Evolutionary conservation across 805 yeast genomes (phyloP).

Genomic region (Saturnispora besseyi): DNA sequence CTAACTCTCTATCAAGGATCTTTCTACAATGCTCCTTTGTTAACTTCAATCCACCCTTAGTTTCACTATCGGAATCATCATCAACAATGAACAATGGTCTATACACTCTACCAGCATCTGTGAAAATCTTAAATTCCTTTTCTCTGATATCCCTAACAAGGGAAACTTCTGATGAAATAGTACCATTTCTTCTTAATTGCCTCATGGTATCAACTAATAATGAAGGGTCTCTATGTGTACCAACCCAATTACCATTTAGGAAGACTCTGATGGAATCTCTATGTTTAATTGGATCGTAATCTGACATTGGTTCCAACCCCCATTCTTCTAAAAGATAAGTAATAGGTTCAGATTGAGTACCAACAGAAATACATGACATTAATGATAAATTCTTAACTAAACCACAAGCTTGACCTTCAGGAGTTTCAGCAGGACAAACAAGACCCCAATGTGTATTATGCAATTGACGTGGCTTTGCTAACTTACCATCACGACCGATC

Average conservation of each 20-base stretch:
- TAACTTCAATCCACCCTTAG: conserved; percentile 70
- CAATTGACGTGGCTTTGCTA: conserved; percentile 97
- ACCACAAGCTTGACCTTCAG: conserved; percentile 99
- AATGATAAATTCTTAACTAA: conserved; percentile 91
- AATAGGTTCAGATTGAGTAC: conserved; percentile 94
- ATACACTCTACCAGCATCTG: conserved; percentile 98
- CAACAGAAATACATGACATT: conserved; percentile 97
- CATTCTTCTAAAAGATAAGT: conserved; percentile 90
- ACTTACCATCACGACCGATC: conserved; percentile 97
- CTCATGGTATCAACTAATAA: conserved; percentile 84
- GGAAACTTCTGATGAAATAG: conserved; percentile 91
- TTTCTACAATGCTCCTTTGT: conserved; percentile 76
- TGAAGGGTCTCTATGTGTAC: conserved; percentile 96
- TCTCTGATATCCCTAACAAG: conserved; percentile 96
- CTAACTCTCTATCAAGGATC: conserved; percentile 54
- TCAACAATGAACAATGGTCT: conserved; percentile 93
- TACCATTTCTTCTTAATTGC: conserved; percentile 88
- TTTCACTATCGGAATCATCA: conserved; percentile 63
- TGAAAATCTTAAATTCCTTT: conserved; percentile 88
- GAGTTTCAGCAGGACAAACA: conserved; percentile 99
- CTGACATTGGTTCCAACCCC: conserved; percentile 98
- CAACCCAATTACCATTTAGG: conserved; percentile 99
- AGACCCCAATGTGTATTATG: conserved; percentile 99
- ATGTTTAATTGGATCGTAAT: conserved; percentile 85
- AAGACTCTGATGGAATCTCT: conserved; percentile 90